Conservation (phyloP, 2,329 filamentous ascomycete genomes). For the Monosporascus sp. region DNA sequence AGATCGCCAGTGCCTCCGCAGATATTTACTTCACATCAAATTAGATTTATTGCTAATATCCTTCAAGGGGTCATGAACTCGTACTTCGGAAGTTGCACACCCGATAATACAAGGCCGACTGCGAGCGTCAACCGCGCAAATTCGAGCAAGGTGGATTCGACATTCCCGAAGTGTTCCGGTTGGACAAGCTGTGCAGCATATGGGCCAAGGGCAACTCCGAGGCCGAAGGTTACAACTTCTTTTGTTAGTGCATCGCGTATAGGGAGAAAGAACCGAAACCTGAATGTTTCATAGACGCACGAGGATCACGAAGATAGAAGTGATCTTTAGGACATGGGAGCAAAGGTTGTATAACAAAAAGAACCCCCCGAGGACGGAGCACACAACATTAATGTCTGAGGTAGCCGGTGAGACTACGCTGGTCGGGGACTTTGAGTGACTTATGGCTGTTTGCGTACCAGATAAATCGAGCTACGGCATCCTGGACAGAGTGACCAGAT, state of each 20-base stretch:
- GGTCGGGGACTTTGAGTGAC: no score
- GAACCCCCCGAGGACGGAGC: no score
- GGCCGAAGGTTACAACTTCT: conserved; percentile 1
- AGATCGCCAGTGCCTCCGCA: conserved; percentile 9
- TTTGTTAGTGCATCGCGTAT: not conserved
- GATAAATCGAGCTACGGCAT: no score
- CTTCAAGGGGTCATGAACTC: no score
- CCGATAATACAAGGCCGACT: conserved; percentile 69
- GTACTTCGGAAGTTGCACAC: conserved; percentile 58
- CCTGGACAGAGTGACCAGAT: no score
- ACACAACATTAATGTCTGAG: no score
- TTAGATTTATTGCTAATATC: no score
- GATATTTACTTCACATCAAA: conserved; percentile 14
- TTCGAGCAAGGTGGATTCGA: conserved; percentile 31
- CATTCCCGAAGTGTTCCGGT: not conserved
- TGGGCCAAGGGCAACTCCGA: conserved; percentile 2
- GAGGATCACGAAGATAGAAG: conserved; percentile 65
- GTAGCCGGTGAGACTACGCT: no score
- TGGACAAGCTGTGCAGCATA: conserved; percentile 1
- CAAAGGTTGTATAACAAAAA: no score
- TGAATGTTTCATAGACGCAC: conserved; percentile 35
- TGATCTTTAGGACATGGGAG: conserved; percentile 66
- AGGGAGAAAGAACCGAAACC: not conserved
- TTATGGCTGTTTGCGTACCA: no score
- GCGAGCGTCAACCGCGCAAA: conserved; percentile 68